Evolutionary conservation across 371 early-diverging fungal species (phyloP), one percentile per base, ranked within the genome.

Genomic region (Haplosporangium sp.): DNA sequence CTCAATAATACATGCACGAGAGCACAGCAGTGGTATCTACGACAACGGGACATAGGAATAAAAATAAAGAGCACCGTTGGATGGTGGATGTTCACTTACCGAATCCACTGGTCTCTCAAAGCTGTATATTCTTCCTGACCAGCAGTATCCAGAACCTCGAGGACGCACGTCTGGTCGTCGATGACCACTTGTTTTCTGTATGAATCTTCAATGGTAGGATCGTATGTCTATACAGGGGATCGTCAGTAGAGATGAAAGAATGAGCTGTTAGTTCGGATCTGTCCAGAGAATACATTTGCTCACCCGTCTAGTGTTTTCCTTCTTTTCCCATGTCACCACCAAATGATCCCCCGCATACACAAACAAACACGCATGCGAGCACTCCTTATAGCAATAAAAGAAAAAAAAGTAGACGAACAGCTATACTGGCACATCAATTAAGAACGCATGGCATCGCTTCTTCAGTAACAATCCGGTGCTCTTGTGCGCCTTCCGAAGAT

Each of bases 121-220:
- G 91, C 92, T 12, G 92, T 91, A 70, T 93, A 93, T 80, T 93
- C 93, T 82, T 92, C 94, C 84, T 97, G 96, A 6, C 96, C 98
- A 45, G 97, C 97, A 11, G 97, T 96, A 86, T 96, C 98, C 18
- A 98, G 86, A 38, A 98, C 95, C 82, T 98, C 98, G 45, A 98
- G 85, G 36, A 96, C 93, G 77, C 96, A 97, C 6, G 95, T 90
- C 67, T 93, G 91, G 59, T 95, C 96, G 84, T 98, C 97, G 77
- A 98, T 95, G n/a, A 95, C 95, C n/a, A 95, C 95, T 82, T 96
- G 97, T 82, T 95, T 95, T 55, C 95, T 88, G 80, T 96, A 96
- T 21, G 95, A 96, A 80, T 96, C 98, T 85, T 98, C 98, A 70
- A 96, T 98, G 29, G 98, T 98, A 40, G 98, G 98, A 87, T 96